A percentile compares a stretch with the other conserved stretches of the same genome.
phyloP scores from a whole-genome alignment of 148 eudicot genomes.

The Fagopyrum tataricum region DNA sequence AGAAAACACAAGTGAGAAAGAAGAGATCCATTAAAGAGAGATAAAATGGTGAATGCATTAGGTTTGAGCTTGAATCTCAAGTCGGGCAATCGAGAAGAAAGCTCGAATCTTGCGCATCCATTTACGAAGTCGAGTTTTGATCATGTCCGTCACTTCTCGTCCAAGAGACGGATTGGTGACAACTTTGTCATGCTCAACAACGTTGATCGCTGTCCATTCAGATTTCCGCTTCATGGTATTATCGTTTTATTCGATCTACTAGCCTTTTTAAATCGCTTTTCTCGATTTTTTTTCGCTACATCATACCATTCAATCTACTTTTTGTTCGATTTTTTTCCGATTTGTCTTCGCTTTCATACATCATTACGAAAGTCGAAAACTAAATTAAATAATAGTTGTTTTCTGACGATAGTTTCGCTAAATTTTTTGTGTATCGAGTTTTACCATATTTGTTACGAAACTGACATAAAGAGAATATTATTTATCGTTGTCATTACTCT shows the following conservation, averaged over 20 bases:
- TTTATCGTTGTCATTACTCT: too few species aligned
- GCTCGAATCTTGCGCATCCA: background rate
- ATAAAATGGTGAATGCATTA: slow-evolving; percentile 2
- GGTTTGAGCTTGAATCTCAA: background rate
- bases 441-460: too few species aligned
- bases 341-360: too few species aligned
- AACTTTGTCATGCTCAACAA: background rate
- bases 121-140: background rate
- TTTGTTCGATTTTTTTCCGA: too few species aligned
- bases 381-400: too few species aligned
- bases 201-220: background rate
- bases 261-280: background rate
- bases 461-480: too few species aligned
- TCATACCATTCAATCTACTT: too few species aligned
- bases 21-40: background rate
- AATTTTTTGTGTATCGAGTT: too few species aligned
- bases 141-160: background rate
- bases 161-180: background rate
- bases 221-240: background rate
- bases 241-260: background rate
- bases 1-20: background rate
- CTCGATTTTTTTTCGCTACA: background rate
- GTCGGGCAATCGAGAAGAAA: background rate
- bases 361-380: too few species aligned
- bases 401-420: too few species aligned